Evolutionary conservation across 352 stramenopile genomes (phyloP), one percentile per base, ranked within the genome.

Genomic region (Pseudoperonospora humuli): DNA sequence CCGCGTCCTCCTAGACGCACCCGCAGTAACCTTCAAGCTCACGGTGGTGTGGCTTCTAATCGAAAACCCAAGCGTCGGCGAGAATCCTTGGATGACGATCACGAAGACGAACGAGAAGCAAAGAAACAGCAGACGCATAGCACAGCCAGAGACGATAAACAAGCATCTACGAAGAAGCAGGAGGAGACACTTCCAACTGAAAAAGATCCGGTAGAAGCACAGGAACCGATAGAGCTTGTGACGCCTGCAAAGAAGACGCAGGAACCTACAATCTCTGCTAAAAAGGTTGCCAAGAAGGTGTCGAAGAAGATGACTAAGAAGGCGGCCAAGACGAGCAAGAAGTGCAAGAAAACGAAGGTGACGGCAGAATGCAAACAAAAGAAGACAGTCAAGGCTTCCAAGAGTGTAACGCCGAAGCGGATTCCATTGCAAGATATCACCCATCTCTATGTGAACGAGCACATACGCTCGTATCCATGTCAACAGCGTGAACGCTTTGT

Each of bases 361-460:
- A 42, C 26, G 13, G 33, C 7, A 19, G 36, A 36, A 10, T 17
- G 8, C 15, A 46, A 48, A 7, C n/a, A 34, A 39, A 45, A 57
- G 34, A 50, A 61, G 38, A 45, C 27, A 0, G 27, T 39, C 2
- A 52, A 62, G 11, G 33, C 54, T 15, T 34, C 50, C 6, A 69
- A 69, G 49, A 54, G 35, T 42, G 20, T 55, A 40, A 42, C 49
- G 7, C 54, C 49, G 27, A 70, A 66, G 50, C 66, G 74, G 2
- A 52, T 61, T 13, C 74, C 74, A 25, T 48, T 86, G 45, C 65
- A 75, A 28, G 74, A 86, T 42, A 84, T 86, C 42, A 84, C 70
- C 14, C 71, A 84, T 50, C 45, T 84, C 19, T 86, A 75, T 32
- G 59, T 80, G 45, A 64, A 68, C 50, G 56, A 73, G 32, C 57